These are phyloP conservation scores for Rhododendron vialii DNA, from an alignment of 148 eudicot genomes.

Conservation along the genomic window DNA sequence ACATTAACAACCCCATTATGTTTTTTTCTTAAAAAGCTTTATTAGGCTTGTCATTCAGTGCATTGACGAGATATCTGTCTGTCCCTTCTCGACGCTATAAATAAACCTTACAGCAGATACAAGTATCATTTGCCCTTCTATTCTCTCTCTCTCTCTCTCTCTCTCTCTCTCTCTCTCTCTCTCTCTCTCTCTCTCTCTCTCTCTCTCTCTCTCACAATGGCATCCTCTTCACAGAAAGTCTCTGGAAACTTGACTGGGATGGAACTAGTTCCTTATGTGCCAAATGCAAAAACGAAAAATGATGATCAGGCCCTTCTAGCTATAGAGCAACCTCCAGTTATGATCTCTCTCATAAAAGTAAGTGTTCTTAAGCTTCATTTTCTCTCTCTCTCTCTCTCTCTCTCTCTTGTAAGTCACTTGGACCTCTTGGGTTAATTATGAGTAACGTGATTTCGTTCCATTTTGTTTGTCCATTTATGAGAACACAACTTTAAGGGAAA, in stretches of 20 bases:
- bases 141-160: not conserved
- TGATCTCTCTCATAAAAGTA: not conserved
- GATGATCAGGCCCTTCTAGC: not conserved
- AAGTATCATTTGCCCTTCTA: no score
- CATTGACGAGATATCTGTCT: not conserved
- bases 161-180: not conserved
- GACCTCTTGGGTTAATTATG: no score
- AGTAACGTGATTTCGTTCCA: no score
- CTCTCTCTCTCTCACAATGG: not conserved
- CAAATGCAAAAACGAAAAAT: not conserved
- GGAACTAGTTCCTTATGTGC: not conserved
- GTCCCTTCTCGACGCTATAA: not conserved
- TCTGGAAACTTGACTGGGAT: not conserved
- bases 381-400: no score
- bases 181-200: not conserved
- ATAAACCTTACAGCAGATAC: not conserved
- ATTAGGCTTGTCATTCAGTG: not conserved
- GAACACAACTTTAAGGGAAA: no score
- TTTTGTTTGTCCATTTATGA: no score
- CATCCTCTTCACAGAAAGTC: not conserved
- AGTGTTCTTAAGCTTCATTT: not conserved
- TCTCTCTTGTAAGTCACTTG: no score
- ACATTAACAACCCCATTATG: not conserved
- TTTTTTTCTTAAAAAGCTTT: not conserved
- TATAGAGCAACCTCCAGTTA: not conserved